Conservation (phyloP, 441 rosid species). For the Arabidopsis hybrid region DNA sequence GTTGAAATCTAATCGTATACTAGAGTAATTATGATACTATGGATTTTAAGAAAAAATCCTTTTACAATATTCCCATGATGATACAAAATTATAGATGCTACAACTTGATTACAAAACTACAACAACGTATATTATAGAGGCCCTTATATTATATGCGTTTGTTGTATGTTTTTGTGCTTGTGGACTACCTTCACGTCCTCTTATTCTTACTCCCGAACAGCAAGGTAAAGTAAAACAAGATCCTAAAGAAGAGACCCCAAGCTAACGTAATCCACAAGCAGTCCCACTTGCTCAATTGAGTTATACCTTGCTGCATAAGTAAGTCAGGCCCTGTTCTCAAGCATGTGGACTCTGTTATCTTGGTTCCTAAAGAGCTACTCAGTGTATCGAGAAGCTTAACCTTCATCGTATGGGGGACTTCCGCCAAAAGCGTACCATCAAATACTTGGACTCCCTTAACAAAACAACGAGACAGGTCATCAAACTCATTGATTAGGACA, state of each 20-base stretch:
- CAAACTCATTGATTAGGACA: constrained; percentile 67
- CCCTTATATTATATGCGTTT: neutral
- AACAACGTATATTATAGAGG: too few species aligned
- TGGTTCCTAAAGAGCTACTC: constrained; percentile 54
- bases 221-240: constrained; percentile 73
- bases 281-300: constrained; percentile 69
- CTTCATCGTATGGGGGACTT: constrained; percentile 45
- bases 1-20: neutral
- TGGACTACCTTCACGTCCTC: constrained; percentile 51
- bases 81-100: neutral
- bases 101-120: neutral
- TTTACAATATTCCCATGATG: neutral
- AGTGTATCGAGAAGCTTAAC: constrained; percentile 48
- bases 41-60: neutral
- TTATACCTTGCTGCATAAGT: constrained; percentile 65
- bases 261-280: constrained; percentile 84
- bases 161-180: neutral
- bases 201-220: constrained; percentile 83
- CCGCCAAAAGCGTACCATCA: constrained; percentile 64
- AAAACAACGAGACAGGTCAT: constrained; percentile 61
- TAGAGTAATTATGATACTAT: neutral
- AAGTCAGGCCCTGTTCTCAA: constrained; percentile 67
- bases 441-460: constrained; percentile 68
- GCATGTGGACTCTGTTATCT: constrained; percentile 68
- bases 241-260: constrained; percentile 80